Percentiles rank a stretch among this genome's conserved stretches.
phyloP scores from a whole-genome alignment of 2,329 filamentous ascomycete genomes.

The Apiospora hydei region DNA sequence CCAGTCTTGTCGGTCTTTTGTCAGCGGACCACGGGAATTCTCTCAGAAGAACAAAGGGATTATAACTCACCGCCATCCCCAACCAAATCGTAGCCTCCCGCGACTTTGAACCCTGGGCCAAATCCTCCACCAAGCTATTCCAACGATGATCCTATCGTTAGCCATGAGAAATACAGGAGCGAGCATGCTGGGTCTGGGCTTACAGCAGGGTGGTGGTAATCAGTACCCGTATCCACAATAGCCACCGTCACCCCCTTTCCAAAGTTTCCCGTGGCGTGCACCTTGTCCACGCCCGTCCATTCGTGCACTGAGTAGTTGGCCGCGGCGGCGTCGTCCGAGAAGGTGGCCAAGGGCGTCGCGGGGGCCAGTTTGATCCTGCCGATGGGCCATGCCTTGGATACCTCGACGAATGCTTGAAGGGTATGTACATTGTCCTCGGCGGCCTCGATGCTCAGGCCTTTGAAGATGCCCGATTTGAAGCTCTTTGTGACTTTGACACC shows the following conservation, averaged over 20 bases:
- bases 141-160: neutral
- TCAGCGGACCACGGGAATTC: neutral
- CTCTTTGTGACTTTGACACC: conserved; percentile 31
- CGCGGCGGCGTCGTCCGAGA: conserved; percentile 27
- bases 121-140: conserved; percentile 21
- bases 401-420: conserved; percentile 41
- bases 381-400: conserved; percentile 36
- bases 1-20: neutral
- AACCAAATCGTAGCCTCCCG: conserved; percentile 22
- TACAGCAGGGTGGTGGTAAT: conserved; percentile 23
- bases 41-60: neutral
- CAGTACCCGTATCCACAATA: conserved; percentile 22
- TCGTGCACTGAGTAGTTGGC: conserved; percentile 24
- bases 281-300: conserved; percentile 24
- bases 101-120: conserved; percentile 20
- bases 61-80: conserved; percentile 26
- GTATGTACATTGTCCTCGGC: conserved; percentile 36
- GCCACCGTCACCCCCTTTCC: conserved; percentile 22
- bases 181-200: neutral
- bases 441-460: conserved; percentile 37
- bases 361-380: conserved; percentile 28
- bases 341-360: conserved; percentile 7
- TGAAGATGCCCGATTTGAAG: conserved; percentile 36
- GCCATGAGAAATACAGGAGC: neutral
- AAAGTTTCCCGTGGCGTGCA: conserved; percentile 10